Base-by-base conservation (phyloP, 192 early-diverging fungal genomes). In the Backusella liffmaniae region DNA sequence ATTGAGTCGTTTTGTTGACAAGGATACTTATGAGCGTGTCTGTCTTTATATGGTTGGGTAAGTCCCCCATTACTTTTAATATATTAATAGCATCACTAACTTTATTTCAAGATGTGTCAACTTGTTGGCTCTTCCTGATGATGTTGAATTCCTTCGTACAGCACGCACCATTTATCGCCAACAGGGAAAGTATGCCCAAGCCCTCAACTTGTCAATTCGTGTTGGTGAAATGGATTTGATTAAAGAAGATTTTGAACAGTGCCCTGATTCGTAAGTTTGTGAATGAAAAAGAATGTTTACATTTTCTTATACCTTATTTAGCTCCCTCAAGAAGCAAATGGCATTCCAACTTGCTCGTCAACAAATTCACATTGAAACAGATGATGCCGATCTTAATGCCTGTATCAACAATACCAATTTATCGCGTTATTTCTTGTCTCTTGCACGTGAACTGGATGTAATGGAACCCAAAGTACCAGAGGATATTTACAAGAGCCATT, bases 401-500 rank as follows among this genome's bases (percentile, higher is more conserved):
- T 97, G 96, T 83, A 83, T 99, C 73, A 93, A 94, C 86, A 98
- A 98, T 82, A 87, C 94, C 5, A 84, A 90, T 32, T 81, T 98
- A 67, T 94, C 95, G 26, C 94, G 94, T 79, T 88, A 95, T 83
- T 99, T 96, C 72, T 87, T 94, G 59, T 88, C 91, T 34, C 88
- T 99, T 26, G 98, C 94, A 0, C 90, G 93, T 70, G 96, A 98
- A 72, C 89, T 99, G 76, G 95, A 97, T 84, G 91, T 99, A 53
- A 86, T 97, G 80, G 98, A 98, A 68, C 90, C 98, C 56, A 98
- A 98, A 85, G 88, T 92, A 16, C 97, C 98, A 2, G 96, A 98
- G 78, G 98, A 99, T 79, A 97, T 99, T 77, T 99, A 99, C 89
- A 99, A 99, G 85, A 90, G 89, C 66, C 96, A 98, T 80, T 81